Percentiles rank a stretch among this genome's conserved stretches.
phyloP scores from a whole-genome alignment of 148 eudicot genomes.

The Gaultheria prostrata region DNA sequence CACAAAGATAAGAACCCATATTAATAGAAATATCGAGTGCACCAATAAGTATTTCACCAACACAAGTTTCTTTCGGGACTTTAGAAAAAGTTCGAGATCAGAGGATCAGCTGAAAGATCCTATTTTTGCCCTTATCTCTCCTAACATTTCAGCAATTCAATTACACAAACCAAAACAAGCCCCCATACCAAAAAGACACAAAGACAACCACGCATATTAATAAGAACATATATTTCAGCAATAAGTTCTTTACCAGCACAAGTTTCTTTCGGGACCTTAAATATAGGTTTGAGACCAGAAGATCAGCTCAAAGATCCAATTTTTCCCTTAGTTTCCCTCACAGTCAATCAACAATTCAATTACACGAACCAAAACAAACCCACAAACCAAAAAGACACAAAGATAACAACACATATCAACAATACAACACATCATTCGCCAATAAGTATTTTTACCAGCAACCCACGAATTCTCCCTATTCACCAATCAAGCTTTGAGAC shows the following conservation, averaged over 20 bases:
- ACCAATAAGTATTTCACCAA: background rate
- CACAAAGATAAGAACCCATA: background rate
- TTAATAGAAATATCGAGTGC: background rate
- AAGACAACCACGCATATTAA: background rate
- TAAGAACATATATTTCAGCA: background rate
- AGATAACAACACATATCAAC: background rate
- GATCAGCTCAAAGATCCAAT: slow-evolving; percentile 5
- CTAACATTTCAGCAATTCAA: background rate
- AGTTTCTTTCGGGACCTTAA: background rate
- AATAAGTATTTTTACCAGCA: background rate
- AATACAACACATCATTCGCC: background rate
- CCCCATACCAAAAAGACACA: background rate
- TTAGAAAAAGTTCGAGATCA: background rate
- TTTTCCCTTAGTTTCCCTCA: background rate
- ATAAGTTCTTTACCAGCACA: background rate
- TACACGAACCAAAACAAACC: background rate
- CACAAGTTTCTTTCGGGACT: background rate
- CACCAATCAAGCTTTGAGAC: background rate
- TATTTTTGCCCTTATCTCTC: background rate
- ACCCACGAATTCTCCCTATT: no score
- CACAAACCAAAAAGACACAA: background rate
- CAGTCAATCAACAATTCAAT: background rate
- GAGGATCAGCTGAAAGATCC: background rate
- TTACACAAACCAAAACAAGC: background rate
- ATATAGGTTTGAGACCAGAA: background rate